These are phyloP conservation scores for Tylopilus sp. DNA, from an alignment of 768 basidiomycete species.

Conservation along the genomic window DNA sequence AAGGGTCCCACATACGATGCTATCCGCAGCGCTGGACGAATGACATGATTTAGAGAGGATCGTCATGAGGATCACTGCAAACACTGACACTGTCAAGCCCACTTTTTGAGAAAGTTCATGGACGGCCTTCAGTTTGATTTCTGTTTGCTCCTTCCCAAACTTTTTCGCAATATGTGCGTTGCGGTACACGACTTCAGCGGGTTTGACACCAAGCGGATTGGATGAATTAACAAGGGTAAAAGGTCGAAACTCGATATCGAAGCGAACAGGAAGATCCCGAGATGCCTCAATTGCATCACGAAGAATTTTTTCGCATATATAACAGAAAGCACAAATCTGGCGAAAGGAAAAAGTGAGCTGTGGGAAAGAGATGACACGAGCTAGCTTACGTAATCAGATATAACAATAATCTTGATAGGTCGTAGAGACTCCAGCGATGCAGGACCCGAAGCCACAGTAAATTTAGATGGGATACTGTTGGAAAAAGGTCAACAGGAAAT, in stretches of 20 bases:
- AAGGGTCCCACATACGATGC: conserved; percentile 36
- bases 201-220: neutral
- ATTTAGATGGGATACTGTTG: conserved; percentile 20
- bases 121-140: conserved; percentile 21
- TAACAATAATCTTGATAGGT: conserved; percentile 29
- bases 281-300: conserved; percentile 33
- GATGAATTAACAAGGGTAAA: conserved; percentile 22
- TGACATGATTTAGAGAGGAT: neutral
- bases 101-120: conserved; percentile 24
- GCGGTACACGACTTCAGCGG: conserved; percentile 12
- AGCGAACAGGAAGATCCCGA: conserved; percentile 26
- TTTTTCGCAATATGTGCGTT: conserved; percentile 18
- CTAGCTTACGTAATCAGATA: conserved; percentile 29
- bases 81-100: conserved; percentile 23
- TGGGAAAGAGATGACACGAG: neutral
- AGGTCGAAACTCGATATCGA: conserved; percentile 32
- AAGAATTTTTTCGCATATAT: conserved; percentile 33
- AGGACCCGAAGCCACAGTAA: neutral
- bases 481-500: neutral
- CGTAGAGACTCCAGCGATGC: conserved; percentile 16
- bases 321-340: conserved; percentile 36
- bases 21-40: conserved; percentile 32
- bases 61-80: neutral
- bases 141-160: conserved; percentile 26
- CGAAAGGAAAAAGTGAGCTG: neutral